These are phyloP conservation scores for Podaxis pistillaris DNA, from an alignment of 768 basidiomycete genomes.

Conservation along the genomic window DNA sequence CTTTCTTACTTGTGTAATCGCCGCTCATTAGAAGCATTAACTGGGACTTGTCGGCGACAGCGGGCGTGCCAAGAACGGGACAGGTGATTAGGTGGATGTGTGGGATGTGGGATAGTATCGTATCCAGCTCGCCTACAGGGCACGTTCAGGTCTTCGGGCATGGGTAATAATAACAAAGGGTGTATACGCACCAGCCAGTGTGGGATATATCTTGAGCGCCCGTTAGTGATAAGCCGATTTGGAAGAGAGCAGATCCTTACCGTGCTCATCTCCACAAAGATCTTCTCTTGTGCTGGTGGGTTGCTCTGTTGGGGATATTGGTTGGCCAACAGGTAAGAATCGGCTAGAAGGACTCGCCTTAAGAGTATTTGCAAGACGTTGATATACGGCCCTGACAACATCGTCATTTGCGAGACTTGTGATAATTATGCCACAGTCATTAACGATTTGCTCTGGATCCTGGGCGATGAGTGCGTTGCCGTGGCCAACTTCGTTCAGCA, in stretches of 20 bases:
- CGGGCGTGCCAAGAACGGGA: slow-evolving; percentile 77
- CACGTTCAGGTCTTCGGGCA: neutral
- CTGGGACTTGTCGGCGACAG: slow-evolving; percentile 60
- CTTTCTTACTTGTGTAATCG: slow-evolving; percentile 78
- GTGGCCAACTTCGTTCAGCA: slow-evolving; percentile 54
- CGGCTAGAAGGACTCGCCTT: slow-evolving; percentile 36
- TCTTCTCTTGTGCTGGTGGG: slow-evolving; percentile 53
- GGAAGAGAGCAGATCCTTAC: slow-evolving; percentile 38
- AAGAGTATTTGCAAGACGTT: slow-evolving; percentile 56
- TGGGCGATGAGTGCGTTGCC: slow-evolving; percentile 55
- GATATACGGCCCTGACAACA: slow-evolving; percentile 63
- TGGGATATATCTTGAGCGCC: slow-evolving; percentile 49
- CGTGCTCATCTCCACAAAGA: slow-evolving; percentile 86
- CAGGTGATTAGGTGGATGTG: slow-evolving; percentile 67
- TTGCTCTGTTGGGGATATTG: slow-evolving; percentile 29
- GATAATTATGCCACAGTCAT: slow-evolving; percentile 72
- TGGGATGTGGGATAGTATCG: slow-evolving; percentile 53
- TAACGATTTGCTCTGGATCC: slow-evolving; percentile 55
- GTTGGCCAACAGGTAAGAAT: neutral
- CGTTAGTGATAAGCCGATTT: neutral
- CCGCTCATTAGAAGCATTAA: slow-evolving; percentile 80
- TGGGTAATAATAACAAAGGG: neutral
- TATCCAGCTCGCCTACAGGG: slow-evolving; percentile 55
- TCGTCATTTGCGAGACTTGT: slow-evolving; percentile 73
- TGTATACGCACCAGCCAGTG: slow-evolving; percentile 39